A percentile compares a stretch with the other conserved stretches of the same genome.
Evolutionary conservation across 192 early-diverging fungal genomes (phyloP).

Genomic region (Phlyctochytrium bullatum): DNA sequence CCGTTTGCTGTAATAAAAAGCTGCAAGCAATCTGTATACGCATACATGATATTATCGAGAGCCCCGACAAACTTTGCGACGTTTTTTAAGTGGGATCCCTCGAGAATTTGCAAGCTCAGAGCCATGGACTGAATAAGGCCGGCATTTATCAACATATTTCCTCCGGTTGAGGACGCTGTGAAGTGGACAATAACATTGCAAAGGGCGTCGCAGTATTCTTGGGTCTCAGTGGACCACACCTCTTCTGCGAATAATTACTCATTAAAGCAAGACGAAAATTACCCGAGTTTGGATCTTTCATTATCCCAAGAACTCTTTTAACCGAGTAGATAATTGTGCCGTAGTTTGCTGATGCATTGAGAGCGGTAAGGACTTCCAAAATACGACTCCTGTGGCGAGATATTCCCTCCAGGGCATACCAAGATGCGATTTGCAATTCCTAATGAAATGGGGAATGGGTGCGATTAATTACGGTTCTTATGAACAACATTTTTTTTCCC

Average conservation of each 20-base stretch:
- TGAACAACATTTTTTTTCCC: background rate
- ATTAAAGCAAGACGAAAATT: no score
- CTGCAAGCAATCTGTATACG: slow-evolving; percentile 70
- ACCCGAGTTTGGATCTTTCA: no score
- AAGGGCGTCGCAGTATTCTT: slow-evolving; percentile 82
- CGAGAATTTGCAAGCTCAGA: slow-evolving; percentile 65
- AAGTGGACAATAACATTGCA: slow-evolving; percentile 71
- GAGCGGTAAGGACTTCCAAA: slow-evolving; percentile 75
- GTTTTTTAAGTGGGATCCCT: slow-evolving; percentile 54
- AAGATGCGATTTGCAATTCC: slow-evolving; percentile 74
- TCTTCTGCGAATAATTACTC: no score
- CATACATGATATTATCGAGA: slow-evolving; percentile 79
- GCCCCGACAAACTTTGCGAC: slow-evolving; percentile 67
- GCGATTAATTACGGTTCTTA: background rate
- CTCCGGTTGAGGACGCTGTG: slow-evolving; percentile 75
- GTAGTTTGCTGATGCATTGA: slow-evolving; percentile 92
- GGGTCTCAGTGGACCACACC: slow-evolving; percentile 31
- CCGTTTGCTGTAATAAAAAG: slow-evolving; percentile 83
- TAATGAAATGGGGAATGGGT: slow-evolving; percentile 23
- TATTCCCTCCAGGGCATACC: slow-evolving; percentile 82
- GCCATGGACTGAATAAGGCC: slow-evolving; percentile 84
- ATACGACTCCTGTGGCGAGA: slow-evolving; percentile 73
- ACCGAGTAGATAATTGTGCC: slow-evolving; percentile 83
- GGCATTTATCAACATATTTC: slow-evolving; percentile 86
- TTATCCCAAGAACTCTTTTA: slow-evolving; percentile 63